phyloP scores from a whole-genome alignment of 2,329 filamentous ascomycete genomes.

The Penicillium sp. region DNA sequence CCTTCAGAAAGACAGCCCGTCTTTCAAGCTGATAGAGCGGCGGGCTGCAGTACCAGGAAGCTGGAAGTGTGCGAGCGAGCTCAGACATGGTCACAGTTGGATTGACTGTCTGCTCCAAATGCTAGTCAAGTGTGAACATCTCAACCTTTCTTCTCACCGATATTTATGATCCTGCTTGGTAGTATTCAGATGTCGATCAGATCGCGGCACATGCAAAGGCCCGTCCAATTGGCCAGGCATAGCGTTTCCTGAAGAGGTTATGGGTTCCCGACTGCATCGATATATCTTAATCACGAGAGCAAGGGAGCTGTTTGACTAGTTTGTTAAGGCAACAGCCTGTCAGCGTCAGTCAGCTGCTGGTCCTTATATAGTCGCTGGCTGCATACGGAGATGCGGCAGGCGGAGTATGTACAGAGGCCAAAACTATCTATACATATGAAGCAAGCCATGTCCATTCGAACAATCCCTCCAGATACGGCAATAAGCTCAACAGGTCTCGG shows the following conservation, averaged over 20 bases:
- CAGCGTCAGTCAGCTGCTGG: neutral
- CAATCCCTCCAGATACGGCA: neutral
- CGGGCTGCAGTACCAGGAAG: conserved; percentile 57
- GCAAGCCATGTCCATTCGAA: neutral
- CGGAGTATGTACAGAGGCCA: too few relatives aligned
- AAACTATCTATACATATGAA: neutral
- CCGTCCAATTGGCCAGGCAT: conserved; percentile 29
- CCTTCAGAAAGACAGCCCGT: conserved; percentile 56
- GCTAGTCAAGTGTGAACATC: neutral
- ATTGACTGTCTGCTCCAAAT: neutral
- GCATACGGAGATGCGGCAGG: neutral
- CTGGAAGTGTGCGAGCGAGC: conserved; percentile 52
- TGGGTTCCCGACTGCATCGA: conserved; percentile 30
- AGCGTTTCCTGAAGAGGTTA: conserved; percentile 40
- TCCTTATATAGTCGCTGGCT: neutral
- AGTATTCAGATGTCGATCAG: conserved; percentile 1
- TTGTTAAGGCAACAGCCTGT: neutral
- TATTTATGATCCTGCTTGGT: neutral
- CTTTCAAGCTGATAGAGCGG: conserved; percentile 57
- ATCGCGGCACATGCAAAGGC: neutral
- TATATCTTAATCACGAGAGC: neutral
- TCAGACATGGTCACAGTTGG: conserved; percentile 34
- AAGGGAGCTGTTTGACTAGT: neutral
- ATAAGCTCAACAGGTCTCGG: neutral
- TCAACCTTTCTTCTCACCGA: neutral